These are phyloP conservation scores for Pythium aristosporum DNA, from an alignment of 352 stramenopile genomes.

Conservation along the genomic window DNA sequence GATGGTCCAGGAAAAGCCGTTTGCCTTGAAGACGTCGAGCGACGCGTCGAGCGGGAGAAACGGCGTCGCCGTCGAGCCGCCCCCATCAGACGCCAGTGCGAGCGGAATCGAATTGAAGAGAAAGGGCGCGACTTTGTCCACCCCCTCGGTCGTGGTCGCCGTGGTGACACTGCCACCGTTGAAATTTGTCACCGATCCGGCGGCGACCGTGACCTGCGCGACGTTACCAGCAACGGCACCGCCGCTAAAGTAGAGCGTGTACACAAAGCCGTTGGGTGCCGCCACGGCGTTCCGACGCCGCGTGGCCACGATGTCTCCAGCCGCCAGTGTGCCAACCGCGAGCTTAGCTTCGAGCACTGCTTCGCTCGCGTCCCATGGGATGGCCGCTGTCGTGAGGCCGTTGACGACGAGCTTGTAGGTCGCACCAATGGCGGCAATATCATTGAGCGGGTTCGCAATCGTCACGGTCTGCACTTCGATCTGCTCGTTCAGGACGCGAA, in stretches of 20 bases:
- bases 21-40: constrained; percentile 70
- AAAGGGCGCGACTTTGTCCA: constrained; percentile 33
- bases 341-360: constrained; percentile 40
- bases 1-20: constrained; percentile 78
- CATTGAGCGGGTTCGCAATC: constrained; percentile 42
- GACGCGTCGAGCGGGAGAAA: constrained; percentile 39
- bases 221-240: constrained; percentile 40
- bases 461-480: constrained; percentile 69
- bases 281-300: constrained; percentile 37
- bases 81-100: constrained; percentile 23
- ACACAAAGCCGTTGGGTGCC: constrained; percentile 62
- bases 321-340: constrained; percentile 6
- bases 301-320: constrained; percentile 53
- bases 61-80: constrained; percentile 26
- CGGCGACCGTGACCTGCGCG: constrained; percentile 23
- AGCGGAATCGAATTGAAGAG: constrained; percentile 51
- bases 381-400: constrained; percentile 31
- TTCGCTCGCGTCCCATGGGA: constrained; percentile 65
- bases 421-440: constrained; percentile 28
- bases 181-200: constrained; percentile 30
- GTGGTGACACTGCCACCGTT: constrained; percentile 32
- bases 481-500: constrained; percentile 67
- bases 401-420: constrained; percentile 47
- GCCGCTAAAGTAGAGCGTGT: constrained; percentile 76
- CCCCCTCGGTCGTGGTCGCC: constrained; percentile 33